Evolutionary conservation across 306 rosid species (phyloP).

Genomic region (Sechiopsis laciniata): DNA sequence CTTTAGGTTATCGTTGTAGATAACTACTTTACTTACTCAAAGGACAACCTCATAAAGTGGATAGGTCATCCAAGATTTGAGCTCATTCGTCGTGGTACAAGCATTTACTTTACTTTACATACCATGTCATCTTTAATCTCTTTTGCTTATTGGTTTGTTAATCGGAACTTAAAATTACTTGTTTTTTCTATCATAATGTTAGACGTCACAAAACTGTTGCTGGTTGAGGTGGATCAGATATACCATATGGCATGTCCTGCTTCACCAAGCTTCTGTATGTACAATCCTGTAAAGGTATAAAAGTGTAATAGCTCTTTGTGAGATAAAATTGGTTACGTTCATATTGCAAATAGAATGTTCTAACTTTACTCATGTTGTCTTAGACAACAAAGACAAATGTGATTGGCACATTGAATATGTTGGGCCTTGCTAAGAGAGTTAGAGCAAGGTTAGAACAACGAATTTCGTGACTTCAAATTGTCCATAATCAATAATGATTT

Average conservation of each 20-base stretch:
- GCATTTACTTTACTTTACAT: background rate
- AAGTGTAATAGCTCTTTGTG: too few relatives aligned
- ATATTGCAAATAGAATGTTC: background rate
- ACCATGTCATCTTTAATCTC: background rate
- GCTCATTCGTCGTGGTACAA: constrained; percentile 77
- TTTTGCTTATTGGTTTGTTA: background rate
- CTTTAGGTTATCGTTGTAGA: constrained; percentile 78
- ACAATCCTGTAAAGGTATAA: constrained; percentile 87
- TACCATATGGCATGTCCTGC: constrained; percentile 98
- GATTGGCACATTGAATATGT: constrained; percentile 94
- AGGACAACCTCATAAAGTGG: constrained; percentile 89
- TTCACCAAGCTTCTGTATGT: constrained; percentile 88
- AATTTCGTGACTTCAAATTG: background rate
- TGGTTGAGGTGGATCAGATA: constrained; percentile 88
- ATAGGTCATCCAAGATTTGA: constrained; percentile 97
- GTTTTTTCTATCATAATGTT: constrained; percentile 9
- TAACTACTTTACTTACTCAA: constrained; percentile 87
- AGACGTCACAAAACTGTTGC: constrained; percentile 90
- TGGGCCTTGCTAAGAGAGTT: constrained; percentile 94
- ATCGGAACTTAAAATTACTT: background rate
- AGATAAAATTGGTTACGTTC: background rate
- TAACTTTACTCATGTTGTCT: constrained; percentile 5
- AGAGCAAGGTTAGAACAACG: constrained; percentile 67
- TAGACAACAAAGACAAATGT: constrained; percentile 97
- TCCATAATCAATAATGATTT: background rate